Evolutionary conservation across 768 basidiomycete genomes (phyloP), one percentile per base, ranked within the genome.

Genomic region (Lenzites betulinus): DNA sequence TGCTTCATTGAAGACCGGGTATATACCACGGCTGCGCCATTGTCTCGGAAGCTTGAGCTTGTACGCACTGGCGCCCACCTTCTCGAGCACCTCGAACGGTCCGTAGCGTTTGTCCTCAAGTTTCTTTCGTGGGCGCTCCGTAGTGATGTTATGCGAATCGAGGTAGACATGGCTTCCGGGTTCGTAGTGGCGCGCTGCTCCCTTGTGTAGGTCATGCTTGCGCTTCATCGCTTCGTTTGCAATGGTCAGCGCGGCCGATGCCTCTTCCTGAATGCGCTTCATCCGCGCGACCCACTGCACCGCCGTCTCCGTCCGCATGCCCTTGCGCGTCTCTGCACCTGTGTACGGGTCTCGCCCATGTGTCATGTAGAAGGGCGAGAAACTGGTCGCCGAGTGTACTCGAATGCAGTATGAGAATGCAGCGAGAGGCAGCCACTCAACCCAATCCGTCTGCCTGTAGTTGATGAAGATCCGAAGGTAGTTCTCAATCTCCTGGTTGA

Each of bases 401-500:
- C 67, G 43, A 57, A 75, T 70, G 55, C 78, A 77, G 58, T 78
- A 75, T 0, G 68, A 54, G 41, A 77, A 77, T 41, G 73, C 68
- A 0, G 77, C 73, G 0, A 74, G 46, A 0, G 75, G 49, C 0
- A 80, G 64, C 55, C 73, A 72, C 1, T 71, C 61, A 0, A 54
- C 25, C 79, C 79, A 80, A 35, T 77, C 69, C 3, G 69, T 56
- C 38, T 78, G 74, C 7, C 70, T 60, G 49, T 73, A 66, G 50
- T 74, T 71, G 38, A 64, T 49, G 62, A 71, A 79, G 0, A 72
- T 48, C 0, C 75, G 65, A 0, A 81, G 73, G 59, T 76, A 78
- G 13, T 72, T 70, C 57, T 81, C 77, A 0, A 81, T 26, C 5
- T 73, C 66, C 56, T 78, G 77, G 57, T 81, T 79, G 11, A 74